Percentiles rank a stretch among this genome's conserved stretches.
phyloP scores from a whole-genome alignment of 345 rosid genomes.

The Erucastrum elatum region DNA sequence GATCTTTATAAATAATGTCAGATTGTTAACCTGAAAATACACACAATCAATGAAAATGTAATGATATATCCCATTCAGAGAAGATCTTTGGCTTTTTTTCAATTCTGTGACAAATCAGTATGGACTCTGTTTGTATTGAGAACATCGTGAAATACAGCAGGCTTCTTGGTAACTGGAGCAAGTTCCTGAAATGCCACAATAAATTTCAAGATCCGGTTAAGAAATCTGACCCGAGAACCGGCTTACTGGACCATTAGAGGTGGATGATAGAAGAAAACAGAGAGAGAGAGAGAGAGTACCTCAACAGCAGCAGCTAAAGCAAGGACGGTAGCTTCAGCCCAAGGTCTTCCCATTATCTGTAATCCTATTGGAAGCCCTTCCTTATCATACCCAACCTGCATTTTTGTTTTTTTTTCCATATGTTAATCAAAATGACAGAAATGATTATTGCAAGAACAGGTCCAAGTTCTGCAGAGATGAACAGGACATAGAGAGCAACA shows the following conservation, averaged over 20 bases:
- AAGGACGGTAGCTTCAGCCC: slow-evolving; percentile 80
- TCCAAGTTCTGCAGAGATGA: neutral
- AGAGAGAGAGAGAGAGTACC: slow-evolving; percentile 41
- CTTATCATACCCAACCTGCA: slow-evolving; percentile 81
- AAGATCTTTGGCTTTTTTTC: neutral
- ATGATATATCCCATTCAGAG: neutral
- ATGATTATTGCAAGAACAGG: slow-evolving; percentile 4
- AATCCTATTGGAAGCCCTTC: slow-evolving; percentile 86
- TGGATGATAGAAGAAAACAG: neutral
- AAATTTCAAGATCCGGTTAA: neutral
- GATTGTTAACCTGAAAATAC: neutral
- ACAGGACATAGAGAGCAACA: neutral
- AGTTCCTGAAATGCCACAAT: slow-evolving; percentile 52
- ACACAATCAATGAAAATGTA: neutral
- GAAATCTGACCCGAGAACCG: neutral
- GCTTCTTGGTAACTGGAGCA: slow-evolving; percentile 58
- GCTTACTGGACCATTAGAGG: neutral
- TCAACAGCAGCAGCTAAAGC: slow-evolving; percentile 70
- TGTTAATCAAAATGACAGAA: neutral
- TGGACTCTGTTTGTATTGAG: slow-evolving; percentile 36
- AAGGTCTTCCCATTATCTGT: slow-evolving; percentile 78
- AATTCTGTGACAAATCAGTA: slow-evolving; percentile 1
- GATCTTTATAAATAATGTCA: neutral
- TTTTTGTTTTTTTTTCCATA: neutral
- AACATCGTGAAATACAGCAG: slow-evolving; percentile 60